These are phyloP conservation scores for Candida dendrica DNA, from an alignment of 805 yeast genomes.

Conservation along the genomic window DNA sequence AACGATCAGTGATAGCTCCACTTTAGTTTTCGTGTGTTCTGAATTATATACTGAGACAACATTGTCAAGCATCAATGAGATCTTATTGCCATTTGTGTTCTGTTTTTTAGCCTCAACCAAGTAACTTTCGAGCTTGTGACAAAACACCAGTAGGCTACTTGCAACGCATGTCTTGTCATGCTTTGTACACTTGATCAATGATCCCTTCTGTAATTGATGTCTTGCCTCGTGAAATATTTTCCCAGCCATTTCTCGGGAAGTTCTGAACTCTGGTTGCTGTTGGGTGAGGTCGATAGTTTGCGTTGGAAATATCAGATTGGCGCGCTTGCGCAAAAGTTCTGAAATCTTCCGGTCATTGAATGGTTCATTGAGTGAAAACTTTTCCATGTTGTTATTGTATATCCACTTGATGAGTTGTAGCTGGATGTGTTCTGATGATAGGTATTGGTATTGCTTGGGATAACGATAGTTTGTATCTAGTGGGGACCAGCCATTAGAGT, in stretches of 20 bases:
- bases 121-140: not conserved
- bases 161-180: constrained; percentile 5
- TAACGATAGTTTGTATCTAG: not conserved
- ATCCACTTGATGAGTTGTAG: constrained; percentile 18
- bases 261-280: constrained; percentile 4
- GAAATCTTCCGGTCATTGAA: constrained; percentile 8
- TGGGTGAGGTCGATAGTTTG: constrained; percentile 8
- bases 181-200: constrained; percentile 18
- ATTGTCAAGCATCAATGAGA: not conserved
- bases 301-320: constrained; percentile 8
- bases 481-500: not conserved
- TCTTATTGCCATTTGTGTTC: not conserved
- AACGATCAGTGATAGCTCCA: not conserved
- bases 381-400: constrained; percentile 3
- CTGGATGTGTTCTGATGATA: constrained; percentile 4
- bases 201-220: constrained; percentile 13
- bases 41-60: not conserved
- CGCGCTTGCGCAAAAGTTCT: constrained; percentile 9
- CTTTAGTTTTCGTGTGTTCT: not conserved
- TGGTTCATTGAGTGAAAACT: constrained; percentile 13
- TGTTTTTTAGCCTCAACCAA: not conserved
- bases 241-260: constrained; percentile 9
- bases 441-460: constrained; percentile 1
- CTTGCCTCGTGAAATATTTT: constrained; percentile 21
- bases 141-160: not conserved